Evolutionary conservation across 1,139 yeast species (phyloP), one percentile per base, ranked within the genome.

Genomic region (Sugiyamaella grinbergsii): DNA sequence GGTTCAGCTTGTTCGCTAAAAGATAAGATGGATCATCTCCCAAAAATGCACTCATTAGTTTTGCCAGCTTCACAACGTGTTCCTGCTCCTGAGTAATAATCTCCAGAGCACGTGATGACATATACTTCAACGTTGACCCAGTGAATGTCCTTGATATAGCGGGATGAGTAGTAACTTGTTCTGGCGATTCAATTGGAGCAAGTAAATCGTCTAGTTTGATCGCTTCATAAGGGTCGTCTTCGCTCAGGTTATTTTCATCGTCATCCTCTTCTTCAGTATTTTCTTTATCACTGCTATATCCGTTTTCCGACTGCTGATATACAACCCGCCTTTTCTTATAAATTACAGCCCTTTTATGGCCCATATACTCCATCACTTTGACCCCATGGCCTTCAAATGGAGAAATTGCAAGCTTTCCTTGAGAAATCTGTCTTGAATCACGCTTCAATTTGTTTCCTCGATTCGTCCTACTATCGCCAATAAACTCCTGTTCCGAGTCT

Each of bases 21-120:
- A 84, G 69, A 56, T 81, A 81, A 47, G 75, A 76, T 63, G 95
- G 87, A 66, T 88, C 93, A 63, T 91, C 97, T 8, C 97, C 96
- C 49, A 90, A 74, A 62, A 91, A 81, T 1, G 86, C 82, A 56
- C 85, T 88, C 69, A 91, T 76, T 44, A 91, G 72, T 59, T 81
- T 80, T 47, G 85, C 79, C 54, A 90, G 74, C 67, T 83, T 80
- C 54, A 83, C 81, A 19, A 87, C 84, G 40, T 83, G 84, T 32
- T 77, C 75, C 62, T 89, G 96, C 63, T 91, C 98, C 41, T 80
- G 78, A 62, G 86, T 91, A 50, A 93, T 85, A 54, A 84, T 72
- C 50, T 85, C 85, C 39, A 91, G 80, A 33, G 93, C 81, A 57
- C 89, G 88, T 34, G 72, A 71, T 0, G 96, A 85, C 58, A 91